These are phyloP conservation scores for Emmonsia crescens DNA, from an alignment of 2,329 filamentous ascomycete species.

Conservation along the genomic window DNA sequence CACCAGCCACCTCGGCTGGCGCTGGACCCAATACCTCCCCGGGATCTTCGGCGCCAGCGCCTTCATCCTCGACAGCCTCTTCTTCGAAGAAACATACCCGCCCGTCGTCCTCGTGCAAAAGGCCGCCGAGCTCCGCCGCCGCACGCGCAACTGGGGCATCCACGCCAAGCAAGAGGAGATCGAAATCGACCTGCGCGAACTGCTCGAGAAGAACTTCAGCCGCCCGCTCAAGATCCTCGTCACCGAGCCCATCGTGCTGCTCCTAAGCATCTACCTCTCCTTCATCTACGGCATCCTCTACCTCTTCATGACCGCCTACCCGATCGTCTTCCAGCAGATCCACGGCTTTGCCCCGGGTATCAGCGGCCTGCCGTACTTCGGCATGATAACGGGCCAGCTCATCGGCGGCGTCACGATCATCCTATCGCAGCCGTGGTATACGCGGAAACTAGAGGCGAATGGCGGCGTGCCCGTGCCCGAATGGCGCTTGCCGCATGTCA, in stretches of 20 bases:
- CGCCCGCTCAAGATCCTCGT: conserved; percentile 35
- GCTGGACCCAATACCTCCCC: conserved; percentile 45
- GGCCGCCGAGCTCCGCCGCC: conserved; percentile 42
- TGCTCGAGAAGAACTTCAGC: conserved; percentile 43
- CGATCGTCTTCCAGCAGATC: conserved; percentile 22
- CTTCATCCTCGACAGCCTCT: conserved; percentile 39
- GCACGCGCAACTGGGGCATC: conserved; percentile 51
- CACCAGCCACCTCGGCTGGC: conserved; percentile 41
- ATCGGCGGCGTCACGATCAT: conserved; percentile 32
- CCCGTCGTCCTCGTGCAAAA: conserved; percentile 48
- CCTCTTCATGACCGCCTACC: conserved; percentile 25
- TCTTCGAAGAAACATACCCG: conserved; percentile 48
- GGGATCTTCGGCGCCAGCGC: conserved; percentile 46
- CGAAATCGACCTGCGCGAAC: conserved; percentile 41
- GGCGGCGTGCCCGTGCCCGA: conserved; percentile 28
- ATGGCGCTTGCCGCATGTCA: conserved; percentile 37
- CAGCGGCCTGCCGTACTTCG: conserved; percentile 36
- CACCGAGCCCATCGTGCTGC: conserved; percentile 35
- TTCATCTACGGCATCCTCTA: conserved; percentile 27
- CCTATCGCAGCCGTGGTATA: conserved; percentile 29
- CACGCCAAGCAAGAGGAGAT: conserved; percentile 49
- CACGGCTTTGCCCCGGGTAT: conserved; percentile 20
- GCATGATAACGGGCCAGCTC: conserved; percentile 34
- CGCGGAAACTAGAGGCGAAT: conserved; percentile 25
- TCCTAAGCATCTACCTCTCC: conserved; percentile 29